These are phyloP conservation scores for Pinus tabuliformis DNA, from an alignment of 75 land plant genomes.

Conservation along the genomic window DNA sequence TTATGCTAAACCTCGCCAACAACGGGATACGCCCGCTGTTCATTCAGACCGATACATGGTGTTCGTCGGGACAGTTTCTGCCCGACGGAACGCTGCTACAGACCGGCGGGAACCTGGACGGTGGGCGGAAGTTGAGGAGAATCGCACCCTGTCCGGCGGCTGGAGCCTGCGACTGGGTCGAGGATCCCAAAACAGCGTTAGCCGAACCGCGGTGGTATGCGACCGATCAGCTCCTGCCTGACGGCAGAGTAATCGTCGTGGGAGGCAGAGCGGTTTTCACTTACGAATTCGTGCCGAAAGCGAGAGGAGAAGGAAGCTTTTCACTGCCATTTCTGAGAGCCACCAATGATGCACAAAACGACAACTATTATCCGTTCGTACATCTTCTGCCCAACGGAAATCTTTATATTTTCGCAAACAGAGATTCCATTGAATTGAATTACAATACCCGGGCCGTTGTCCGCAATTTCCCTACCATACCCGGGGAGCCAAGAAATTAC, in stretches of 20 bases:
- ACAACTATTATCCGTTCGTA: conserved; percentile 30
- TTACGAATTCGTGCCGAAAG: conserved; percentile 39
- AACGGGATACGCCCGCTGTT: conserved; percentile 23
- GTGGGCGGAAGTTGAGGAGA: conserved; percentile 17
- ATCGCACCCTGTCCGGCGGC: conserved; percentile 20
- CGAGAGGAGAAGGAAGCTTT: too few species aligned
- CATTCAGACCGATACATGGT: too few species aligned
- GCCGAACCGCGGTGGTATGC: too few species aligned
- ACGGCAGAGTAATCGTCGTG: conserved; percentile 31
- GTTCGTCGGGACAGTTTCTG: too few species aligned
- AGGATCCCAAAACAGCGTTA: too few species aligned
- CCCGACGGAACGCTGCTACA: too few species aligned
- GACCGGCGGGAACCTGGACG: not conserved
- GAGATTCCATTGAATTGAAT: conserved; percentile 38
- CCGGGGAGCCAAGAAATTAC: conserved; percentile 31
- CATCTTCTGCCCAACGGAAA: conserved; percentile 27
- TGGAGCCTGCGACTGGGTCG: conserved; percentile 7
- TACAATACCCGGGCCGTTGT: conserved; percentile 22
- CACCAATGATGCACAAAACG: not conserved
- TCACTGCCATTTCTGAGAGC: too few species aligned
- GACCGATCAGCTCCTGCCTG: conserved; percentile 36
- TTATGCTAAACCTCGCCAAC: conserved; percentile 19
- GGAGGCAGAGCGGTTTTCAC: conserved; percentile 30
- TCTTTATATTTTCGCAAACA: conserved; percentile 48
- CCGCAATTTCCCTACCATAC: conserved; percentile 24